Evolutionary conservation across 78 protist species (phyloP).

Genomic region (Dictyostelium citrinum): DNA sequence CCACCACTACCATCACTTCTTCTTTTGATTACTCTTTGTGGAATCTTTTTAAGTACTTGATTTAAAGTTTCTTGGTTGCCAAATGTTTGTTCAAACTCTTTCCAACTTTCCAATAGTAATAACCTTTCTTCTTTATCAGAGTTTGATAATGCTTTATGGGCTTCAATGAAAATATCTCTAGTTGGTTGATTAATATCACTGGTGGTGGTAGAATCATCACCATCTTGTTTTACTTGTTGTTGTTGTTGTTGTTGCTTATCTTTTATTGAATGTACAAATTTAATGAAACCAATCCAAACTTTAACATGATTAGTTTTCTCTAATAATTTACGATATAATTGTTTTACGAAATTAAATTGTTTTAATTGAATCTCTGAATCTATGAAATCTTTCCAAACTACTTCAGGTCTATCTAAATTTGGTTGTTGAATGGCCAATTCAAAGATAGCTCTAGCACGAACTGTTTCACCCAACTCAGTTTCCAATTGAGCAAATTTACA

Average conservation of each 20-base stretch:
- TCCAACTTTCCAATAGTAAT: conserved; percentile 59
- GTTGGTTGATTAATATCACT: not conserved
- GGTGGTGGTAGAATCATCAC: not conserved
- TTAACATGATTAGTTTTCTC: conserved; percentile 89
- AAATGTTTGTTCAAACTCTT: conserved; percentile 26
- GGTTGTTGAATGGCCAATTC: conserved; percentile 94
- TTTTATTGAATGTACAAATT: conserved; percentile 24
- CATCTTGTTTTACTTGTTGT: conserved; percentile 13
- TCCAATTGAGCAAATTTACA: conserved; percentile 92
- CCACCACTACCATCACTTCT: conserved; percentile 71
- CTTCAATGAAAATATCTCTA: conserved; percentile 66
- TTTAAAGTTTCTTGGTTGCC: conserved; percentile 61
- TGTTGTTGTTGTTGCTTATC: not conserved
- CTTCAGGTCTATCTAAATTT: conserved; percentile 95
- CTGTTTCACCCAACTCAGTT: conserved; percentile 85
- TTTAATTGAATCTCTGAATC: conserved; percentile 84
- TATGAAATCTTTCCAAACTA: conserved; percentile 92
- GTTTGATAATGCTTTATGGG: conserved; percentile 41
- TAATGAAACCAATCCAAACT: conserved; percentile 88
- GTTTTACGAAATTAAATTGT: conserved; percentile 73
- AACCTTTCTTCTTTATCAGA: conserved; percentile 73
- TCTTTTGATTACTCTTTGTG: conserved; percentile 83
- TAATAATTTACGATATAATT: conserved; percentile 89
- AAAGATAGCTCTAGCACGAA: conserved; percentile 88
- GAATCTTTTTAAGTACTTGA: conserved; percentile 51